phyloP scores from a whole-genome alignment of 2,329 filamentous ascomycete genomes.

The Xylaria polymorpha region DNA sequence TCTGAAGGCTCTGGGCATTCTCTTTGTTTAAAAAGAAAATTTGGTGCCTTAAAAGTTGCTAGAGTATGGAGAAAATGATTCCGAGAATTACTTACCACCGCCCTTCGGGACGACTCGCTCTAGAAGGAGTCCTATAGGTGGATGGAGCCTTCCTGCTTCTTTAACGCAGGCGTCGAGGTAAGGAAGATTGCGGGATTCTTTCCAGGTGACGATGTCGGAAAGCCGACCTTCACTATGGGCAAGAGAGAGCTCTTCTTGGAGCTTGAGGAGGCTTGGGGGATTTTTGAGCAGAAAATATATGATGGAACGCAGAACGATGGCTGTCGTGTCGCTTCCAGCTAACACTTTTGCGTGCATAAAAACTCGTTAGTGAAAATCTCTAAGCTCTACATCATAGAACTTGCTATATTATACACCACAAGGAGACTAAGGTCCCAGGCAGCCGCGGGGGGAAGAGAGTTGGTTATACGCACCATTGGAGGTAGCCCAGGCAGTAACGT shows the following conservation, averaged over 20 bases:
- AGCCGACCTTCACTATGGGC: not conserved
- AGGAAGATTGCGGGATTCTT: not conserved
- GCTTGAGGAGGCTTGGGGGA: not conserved
- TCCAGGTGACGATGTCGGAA: not conserved
- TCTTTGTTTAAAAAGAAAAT: not conserved
- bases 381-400: not conserved
- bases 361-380: not conserved
- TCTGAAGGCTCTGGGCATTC: no score
- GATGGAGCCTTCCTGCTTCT: not conserved
- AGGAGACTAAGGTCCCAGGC: not conserved
- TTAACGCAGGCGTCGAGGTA: not conserved
- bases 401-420: not conserved
- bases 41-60: not conserved
- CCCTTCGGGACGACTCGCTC: conserved; percentile 1
- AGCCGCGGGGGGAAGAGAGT: not conserved
- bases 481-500: not conserved
- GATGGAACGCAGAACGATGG: not conserved
- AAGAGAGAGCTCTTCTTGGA: not conserved
- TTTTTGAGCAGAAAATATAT: conserved; percentile 1
- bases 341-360: not conserved
- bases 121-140: not conserved
- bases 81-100: not conserved
- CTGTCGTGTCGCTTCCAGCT: not conserved
- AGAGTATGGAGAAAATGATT: not conserved
- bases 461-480: not conserved